Evolutionary conservation across 2,329 filamentous ascomycete species (phyloP).

Genomic region (Talaromyces atroroseus): DNA sequence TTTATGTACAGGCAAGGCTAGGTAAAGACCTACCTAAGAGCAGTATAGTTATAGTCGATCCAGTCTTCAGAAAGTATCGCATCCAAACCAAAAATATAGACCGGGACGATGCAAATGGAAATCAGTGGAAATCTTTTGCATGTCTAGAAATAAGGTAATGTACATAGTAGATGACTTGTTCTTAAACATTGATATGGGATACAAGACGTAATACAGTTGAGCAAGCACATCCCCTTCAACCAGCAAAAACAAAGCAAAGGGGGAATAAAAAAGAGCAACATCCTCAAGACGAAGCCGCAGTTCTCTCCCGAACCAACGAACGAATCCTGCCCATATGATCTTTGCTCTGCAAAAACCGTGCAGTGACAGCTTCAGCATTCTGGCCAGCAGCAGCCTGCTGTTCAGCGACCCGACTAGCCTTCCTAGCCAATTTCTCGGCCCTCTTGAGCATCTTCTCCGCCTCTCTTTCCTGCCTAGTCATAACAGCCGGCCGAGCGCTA

Average conservation of each 20-base stretch:
- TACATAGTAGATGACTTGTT: neutral
- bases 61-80: neutral
- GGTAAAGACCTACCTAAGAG: too few relatives aligned
- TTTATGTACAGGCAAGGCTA: neutral
- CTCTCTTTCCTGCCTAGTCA: slow-evolving; percentile 32
- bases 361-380: slow-evolving; percentile 20
- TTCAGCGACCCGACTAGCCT: slow-evolving; percentile 24
- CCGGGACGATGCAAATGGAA: neutral
- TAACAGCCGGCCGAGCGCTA: slow-evolving; percentile 31
- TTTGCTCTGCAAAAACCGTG: slow-evolving; percentile 13
- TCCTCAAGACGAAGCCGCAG: neutral
- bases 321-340: slow-evolving; percentile 26
- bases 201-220: neutral
- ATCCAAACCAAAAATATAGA: neutral
- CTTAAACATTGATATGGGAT: neutral
- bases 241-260: too few relatives aligned
- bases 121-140: neutral
- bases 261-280: too few relatives aligned
- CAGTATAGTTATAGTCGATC: neutral
- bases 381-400: slow-evolving; percentile 15
- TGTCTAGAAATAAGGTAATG: neutral
- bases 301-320: slow-evolving; percentile 26
- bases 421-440: slow-evolving; percentile 27
- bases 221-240: neutral
- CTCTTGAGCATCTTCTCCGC: slow-evolving; percentile 25